Base-by-base conservation (phyloP, 441 rosid genomes). In the Euphorbia celastroides region DNA sequence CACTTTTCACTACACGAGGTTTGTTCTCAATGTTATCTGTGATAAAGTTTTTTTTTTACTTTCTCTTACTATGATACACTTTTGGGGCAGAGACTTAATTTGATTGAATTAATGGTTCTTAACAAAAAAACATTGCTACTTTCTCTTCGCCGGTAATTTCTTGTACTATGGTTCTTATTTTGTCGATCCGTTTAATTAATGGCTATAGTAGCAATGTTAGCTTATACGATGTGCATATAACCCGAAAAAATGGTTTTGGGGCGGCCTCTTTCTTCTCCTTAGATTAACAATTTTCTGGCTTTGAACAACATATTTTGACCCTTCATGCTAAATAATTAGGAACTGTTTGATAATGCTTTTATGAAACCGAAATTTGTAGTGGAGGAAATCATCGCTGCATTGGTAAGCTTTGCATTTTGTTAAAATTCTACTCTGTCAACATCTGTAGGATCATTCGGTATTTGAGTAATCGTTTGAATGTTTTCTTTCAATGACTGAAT, bases 291-390 rank as follows among this genome's bases (percentile, higher is more conserved):
- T n/a, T n/a, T n/a, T n/a, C n/a, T n/a, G n/a, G n/a, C n/a, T n/a
- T n/a, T n/a, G n/a, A n/a, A n/a, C n/a, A n/a, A n/a, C n/a, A n/a
- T n/a, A n/a, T n/a, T n/a, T n/a, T n/a, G n/a, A n/a, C n/a, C n/a
- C n/a, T n/a, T n/a, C n/a, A n/a, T n/a, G n/a, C n/a, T n/a, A n/a
- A n/a, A n/a, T n/a, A n/a, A n/a, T n/a, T n/a, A n/a, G n/a, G n/a
- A n/a, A n/a, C n/a, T n/a, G n/a, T n/a, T n/a, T 27, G 94, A 94
- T 83, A 86, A 73, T 92, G 93, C 73, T 90, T 92, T 67, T 63
- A 83, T 59, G 96, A 89, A 73, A 83, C 97, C n/a, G n/a, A n/a
- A n/a, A n/a, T n/a, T n/a, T n/a, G n/a, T n/a, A 5, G 82, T 92
- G 31, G 97, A 89, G 77, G 97, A 89, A 81, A 92, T 90, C 66